Conservation (phyloP, 768 basidiomycete genomes). For the Amanita rimosa region DNA sequence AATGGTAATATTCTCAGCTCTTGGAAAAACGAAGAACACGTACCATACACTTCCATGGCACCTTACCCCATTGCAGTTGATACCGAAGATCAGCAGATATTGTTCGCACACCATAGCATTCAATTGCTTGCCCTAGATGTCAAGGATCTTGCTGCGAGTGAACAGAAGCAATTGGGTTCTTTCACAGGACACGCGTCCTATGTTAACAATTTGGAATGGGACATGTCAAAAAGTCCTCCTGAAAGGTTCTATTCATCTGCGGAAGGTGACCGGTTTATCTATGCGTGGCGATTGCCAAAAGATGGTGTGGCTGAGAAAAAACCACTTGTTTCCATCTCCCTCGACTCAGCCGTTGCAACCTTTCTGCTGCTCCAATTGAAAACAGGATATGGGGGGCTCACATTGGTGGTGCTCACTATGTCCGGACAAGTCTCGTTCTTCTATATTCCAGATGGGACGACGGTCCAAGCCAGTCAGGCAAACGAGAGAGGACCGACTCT, state of each 20-base stretch:
- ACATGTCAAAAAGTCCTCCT: conserved; percentile 24
- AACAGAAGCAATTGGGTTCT: conserved; percentile 30
- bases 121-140: conserved; percentile 32
- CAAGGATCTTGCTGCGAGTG: conserved; percentile 6
- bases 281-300: conserved; percentile 46
- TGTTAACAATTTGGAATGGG: conserved; percentile 42
- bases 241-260: conserved; percentile 49
- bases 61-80: conserved; percentile 27
- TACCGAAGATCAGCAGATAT: conserved; percentile 27
- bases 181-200: conserved; percentile 61
- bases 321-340: conserved; percentile 46
- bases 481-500: conserved; percentile 39
- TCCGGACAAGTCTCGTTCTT: conserved; percentile 51
- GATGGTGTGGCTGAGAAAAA: conserved; percentile 32
- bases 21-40: conserved; percentile 48
- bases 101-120: conserved; percentile 52
- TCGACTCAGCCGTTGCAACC: conserved; percentile 51
- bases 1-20: conserved; percentile 34
- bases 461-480: conserved; percentile 23
- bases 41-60: conserved; percentile 44
- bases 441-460: conserved; percentile 36
- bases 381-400: conserved; percentile 12
- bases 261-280: conserved; percentile 49
- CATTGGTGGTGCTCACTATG: conserved; percentile 42
- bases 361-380: conserved; percentile 21